phyloP scores from a whole-genome alignment of 2,329 filamentous ascomycete species.

The Colletotrichum filicis region DNA sequence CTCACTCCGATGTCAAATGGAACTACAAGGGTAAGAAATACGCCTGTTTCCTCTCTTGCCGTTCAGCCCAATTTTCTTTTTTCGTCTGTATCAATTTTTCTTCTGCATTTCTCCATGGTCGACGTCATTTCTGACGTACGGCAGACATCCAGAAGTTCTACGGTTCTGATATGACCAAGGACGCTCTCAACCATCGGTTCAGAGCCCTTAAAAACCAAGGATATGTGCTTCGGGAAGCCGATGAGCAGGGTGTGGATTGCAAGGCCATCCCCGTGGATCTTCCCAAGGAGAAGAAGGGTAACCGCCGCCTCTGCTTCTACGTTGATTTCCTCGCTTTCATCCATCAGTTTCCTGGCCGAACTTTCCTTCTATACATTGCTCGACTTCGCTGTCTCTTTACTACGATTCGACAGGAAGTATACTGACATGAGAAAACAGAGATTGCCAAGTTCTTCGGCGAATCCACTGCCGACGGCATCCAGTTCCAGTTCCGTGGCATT shows the following conservation, averaged over 20 bases:
- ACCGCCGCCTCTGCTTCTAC: not conserved
- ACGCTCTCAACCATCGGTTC: conserved; percentile 63
- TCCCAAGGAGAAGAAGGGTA: conserved; percentile 54
- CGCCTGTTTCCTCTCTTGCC: not conserved
- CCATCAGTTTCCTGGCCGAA: not conserved
- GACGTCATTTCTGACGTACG: conserved; percentile 29
- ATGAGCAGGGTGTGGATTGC: conserved; percentile 51
- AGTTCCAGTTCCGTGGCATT: conserved; percentile 69
- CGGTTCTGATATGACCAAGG: conserved; percentile 60
- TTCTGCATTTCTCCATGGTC: not conserved
- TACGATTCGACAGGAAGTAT: not conserved
- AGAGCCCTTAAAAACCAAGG: conserved; percentile 57
- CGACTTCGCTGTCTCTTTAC: not conserved
- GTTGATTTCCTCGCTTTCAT: not conserved
- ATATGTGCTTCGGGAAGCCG: conserved; percentile 49
- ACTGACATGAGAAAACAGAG: conserved; percentile 49
- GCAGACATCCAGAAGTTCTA: conserved; percentile 60
- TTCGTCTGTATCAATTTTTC: not conserved
- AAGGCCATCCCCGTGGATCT: conserved; percentile 51
- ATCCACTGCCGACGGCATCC: conserved; percentile 66
- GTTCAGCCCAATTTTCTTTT: not conserved
- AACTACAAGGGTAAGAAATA: conserved; percentile 69
- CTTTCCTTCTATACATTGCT: not conserved
- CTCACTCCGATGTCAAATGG: conserved; percentile 63
- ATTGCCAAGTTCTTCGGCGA: conserved; percentile 70